phyloP scores from a whole-genome alignment of 2,329 filamentous ascomycete genomes.

The Alternaria conjuncta region DNA sequence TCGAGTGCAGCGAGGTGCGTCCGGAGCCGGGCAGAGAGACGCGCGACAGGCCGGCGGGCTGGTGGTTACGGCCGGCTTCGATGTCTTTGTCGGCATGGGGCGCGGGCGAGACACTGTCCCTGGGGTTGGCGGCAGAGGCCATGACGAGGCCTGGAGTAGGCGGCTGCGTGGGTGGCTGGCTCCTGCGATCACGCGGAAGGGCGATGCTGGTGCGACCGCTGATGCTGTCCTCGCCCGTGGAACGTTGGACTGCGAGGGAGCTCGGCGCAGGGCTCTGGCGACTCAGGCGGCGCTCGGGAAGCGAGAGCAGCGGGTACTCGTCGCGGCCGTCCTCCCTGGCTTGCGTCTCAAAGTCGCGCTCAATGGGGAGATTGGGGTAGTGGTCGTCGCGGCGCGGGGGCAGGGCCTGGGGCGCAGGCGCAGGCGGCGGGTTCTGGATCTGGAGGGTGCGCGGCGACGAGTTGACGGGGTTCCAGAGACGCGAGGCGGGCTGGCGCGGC shows the following conservation, averaged over 20 bases:
- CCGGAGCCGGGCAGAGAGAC: slow-evolving; percentile 38
- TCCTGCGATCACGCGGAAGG: slow-evolving; percentile 52
- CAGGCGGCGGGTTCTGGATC: slow-evolving; percentile 47
- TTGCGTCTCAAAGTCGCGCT: slow-evolving; percentile 22
- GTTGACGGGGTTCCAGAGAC: slow-evolving; percentile 68
- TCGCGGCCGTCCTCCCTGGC: slow-evolving; percentile 50
- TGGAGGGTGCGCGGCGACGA: slow-evolving; percentile 59
- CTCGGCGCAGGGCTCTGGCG: slow-evolving; percentile 52
- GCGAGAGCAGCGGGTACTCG: slow-evolving; percentile 63
- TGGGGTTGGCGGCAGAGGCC: slow-evolving; percentile 24
- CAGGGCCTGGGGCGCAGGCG: slow-evolving; percentile 55
- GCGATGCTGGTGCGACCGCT: slow-evolving; percentile 58
- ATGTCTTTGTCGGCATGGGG: slow-evolving; percentile 28
- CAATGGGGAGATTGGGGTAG: slow-evolving; percentile 54
- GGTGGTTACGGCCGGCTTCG: slow-evolving; percentile 29
- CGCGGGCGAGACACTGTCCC: slow-evolving; percentile 14
- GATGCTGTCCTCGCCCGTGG: slow-evolving; percentile 50
- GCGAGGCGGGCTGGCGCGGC: slow-evolving; percentile 53
- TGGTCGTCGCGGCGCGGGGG: slow-evolving; percentile 10
- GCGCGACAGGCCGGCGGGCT: slow-evolving; percentile 13
- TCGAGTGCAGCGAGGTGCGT: slow-evolving; percentile 37
- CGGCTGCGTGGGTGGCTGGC: slow-evolving; percentile 33
- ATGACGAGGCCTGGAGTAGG: slow-evolving; percentile 35
- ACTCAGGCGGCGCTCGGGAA: slow-evolving; percentile 64
- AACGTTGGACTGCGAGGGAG: slow-evolving; percentile 47